Base-by-base conservation (phyloP, 176 grass and related monocot genomes). In the Avena atlantica region DNA sequence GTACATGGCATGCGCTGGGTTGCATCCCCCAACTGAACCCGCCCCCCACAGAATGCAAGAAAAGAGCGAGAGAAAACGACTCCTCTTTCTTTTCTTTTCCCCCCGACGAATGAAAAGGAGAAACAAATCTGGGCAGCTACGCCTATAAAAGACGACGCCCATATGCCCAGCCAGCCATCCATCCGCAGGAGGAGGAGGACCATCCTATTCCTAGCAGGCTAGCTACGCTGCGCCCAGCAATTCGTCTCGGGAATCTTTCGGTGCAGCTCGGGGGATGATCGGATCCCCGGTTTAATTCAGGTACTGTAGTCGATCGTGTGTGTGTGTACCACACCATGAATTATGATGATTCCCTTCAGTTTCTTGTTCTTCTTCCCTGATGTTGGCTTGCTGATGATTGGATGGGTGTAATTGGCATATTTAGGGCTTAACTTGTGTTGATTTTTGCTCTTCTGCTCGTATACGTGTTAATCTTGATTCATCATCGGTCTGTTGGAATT, bases 61-160 rank as follows among this genome's bases (percentile, higher is more conserved):
- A 40, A 67, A 71, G 84, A 85, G 34, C 5, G 60, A 60, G 52
- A 75, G 25, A 85, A 5, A 85, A 20, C 1, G 36, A 21, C 24
- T 62, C 21, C 47, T 31, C 89, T 72, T 72, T 74, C 29, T n/a
- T 27, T 25, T 25, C 25, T 25, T 75, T 76, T 66, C 5, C 44
- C 1, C 44, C 58, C 9, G 42, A 56, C 15, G 23, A 66, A 48
- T 48, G 50, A 57, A 86, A 87, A 88, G 78, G 45, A 51, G 62
- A 81, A 88, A 77, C 78, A 85, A 85, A 91, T 85, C 76, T 70
- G 82, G 62, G 29, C 90, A 88, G 81, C 86, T 63, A 76, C 63
- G 78, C 47, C 78, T 88, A 91, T 91, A 91, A 78, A 88, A 91
- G 86, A 57, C 77, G 86, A 64, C 77, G 70, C 44, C 61, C 82